A percentile compares a stretch with the other conserved stretches of the same genome.
phyloP scores from a whole-genome alignment of 1,139 yeast genomes.

The Kurtzmaniella quercitrusa region DNA sequence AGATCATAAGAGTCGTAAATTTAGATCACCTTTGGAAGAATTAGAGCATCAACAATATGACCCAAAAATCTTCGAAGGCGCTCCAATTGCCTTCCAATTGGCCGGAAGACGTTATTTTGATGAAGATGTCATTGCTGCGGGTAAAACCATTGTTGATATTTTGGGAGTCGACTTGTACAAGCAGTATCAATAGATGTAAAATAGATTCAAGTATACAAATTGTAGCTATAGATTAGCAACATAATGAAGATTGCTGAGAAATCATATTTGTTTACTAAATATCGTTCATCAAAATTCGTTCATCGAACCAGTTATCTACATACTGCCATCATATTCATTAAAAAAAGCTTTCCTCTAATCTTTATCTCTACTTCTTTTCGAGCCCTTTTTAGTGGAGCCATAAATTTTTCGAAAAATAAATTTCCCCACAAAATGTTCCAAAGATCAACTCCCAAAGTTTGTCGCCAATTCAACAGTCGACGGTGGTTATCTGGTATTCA shows the following conservation, averaged over 20 bases:
- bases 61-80: conserved; percentile 33
- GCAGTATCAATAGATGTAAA: conserved; percentile 2
- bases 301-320: no score
- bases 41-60: conserved; percentile 33
- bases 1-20: conserved; percentile 14
- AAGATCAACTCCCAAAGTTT: not conserved
- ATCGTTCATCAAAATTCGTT: no score
- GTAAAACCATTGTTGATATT: conserved; percentile 27
- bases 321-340: no score
- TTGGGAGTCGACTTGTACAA: conserved; percentile 21
- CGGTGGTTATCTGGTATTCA: not conserved
- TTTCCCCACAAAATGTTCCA: not conserved
- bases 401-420: not conserved
- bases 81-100: conserved; percentile 41
- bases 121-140: conserved; percentile 41
- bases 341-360: no score
- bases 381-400: no score
- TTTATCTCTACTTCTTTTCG: no score
- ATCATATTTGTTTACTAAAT: no score
- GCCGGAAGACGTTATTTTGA: conserved; percentile 37
- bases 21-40: conserved; percentile 44
- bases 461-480: not conserved
- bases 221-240: no score
- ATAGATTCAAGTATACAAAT: no score
- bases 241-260: no score